Evolutionary conservation across 768 basidiomycete genomes (phyloP).

Genomic region (Coprinellus aureogranulatus): DNA sequence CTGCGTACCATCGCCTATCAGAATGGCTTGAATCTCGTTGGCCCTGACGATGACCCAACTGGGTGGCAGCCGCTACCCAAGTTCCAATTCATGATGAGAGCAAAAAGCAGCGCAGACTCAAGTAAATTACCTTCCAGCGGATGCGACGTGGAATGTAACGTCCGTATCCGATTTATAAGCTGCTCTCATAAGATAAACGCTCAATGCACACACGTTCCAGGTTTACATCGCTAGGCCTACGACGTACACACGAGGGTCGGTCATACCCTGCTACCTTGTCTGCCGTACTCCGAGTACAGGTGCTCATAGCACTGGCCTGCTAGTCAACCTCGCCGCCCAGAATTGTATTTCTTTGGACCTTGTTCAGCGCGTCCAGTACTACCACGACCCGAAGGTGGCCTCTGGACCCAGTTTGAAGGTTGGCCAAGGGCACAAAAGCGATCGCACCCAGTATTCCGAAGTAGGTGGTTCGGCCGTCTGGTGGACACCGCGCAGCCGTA

Average conservation of each 20-base stretch:
- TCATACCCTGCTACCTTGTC: constrained; percentile 8
- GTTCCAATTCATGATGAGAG: background rate
- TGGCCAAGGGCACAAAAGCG: background rate
- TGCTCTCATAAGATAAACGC: background rate
- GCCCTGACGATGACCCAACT: background rate
- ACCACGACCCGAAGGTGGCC: background rate
- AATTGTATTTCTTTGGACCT: background rate
- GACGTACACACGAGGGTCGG: constrained; percentile 1
- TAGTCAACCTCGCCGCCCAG: background rate
- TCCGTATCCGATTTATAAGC: background rate
- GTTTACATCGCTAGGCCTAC: constrained; percentile 6
- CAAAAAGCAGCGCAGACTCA: too few species aligned
- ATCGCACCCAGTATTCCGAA: background rate
- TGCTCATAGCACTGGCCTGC: background rate
- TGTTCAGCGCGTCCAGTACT: background rate
- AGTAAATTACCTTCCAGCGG: too few species aligned
- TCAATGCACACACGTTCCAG: background rate
- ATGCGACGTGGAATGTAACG: background rate
- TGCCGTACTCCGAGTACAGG: background rate
- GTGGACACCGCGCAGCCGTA: constrained; percentile 1
- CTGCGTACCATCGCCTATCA: background rate
- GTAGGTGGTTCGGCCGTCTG: constrained; percentile 1
- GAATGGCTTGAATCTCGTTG: background rate
- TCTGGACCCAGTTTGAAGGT: background rate
- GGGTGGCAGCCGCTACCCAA: constrained; percentile 1